Evolutionary conservation across 495 filamentous ascomycete genomes (phyloP).

Genomic region (Aspergillus incahuasiensis): DNA sequence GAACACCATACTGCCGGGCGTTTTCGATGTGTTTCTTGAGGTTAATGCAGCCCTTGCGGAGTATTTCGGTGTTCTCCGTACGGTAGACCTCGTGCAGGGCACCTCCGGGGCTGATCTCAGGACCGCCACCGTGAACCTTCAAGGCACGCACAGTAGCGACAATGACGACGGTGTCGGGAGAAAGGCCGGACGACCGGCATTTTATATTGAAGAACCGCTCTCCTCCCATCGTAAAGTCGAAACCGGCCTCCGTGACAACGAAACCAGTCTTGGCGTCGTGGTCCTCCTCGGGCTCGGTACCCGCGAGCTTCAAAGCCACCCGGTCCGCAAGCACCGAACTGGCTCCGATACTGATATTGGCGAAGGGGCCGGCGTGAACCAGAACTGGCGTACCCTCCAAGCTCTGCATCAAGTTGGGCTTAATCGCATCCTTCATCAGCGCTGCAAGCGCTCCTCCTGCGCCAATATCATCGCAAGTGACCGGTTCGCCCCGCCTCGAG

Average conservation of each 20-base stretch:
- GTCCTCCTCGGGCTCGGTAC: constrained; percentile 92
- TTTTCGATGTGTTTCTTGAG: constrained; percentile 90
- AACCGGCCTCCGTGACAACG: constrained; percentile 96
- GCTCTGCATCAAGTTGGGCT: constrained; percentile 98
- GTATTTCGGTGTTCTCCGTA: constrained; percentile 86
- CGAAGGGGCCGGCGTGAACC: constrained; percentile 95
- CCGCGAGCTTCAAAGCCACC: constrained; percentile 90
- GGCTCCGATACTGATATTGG: constrained; percentile 96
- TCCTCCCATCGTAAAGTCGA: constrained; percentile 99
- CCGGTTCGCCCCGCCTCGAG: constrained; percentile 77
- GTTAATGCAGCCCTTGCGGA: constrained; percentile 88
- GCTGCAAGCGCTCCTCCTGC: constrained; percentile 88
- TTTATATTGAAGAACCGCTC: constrained; percentile 99
- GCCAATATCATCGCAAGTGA: constrained; percentile 94
- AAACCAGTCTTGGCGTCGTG: constrained; percentile 81
- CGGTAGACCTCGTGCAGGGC: constrained; percentile 79
- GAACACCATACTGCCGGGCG: constrained; percentile 80
- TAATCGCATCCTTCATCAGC: constrained; percentile 96
- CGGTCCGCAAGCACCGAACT: constrained; percentile 93
- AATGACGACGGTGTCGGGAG: constrained; percentile 88
- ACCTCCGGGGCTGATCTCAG: constrained; percentile 82
- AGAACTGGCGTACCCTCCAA: constrained; percentile 96
- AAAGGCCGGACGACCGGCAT: constrained; percentile 88
- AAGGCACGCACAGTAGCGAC: constrained; percentile 93
- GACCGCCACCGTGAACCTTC: constrained; percentile 95